Conservation (phyloP, 352 stramenopile genomes). For the Stephanocyclus meneghinianus region DNA sequence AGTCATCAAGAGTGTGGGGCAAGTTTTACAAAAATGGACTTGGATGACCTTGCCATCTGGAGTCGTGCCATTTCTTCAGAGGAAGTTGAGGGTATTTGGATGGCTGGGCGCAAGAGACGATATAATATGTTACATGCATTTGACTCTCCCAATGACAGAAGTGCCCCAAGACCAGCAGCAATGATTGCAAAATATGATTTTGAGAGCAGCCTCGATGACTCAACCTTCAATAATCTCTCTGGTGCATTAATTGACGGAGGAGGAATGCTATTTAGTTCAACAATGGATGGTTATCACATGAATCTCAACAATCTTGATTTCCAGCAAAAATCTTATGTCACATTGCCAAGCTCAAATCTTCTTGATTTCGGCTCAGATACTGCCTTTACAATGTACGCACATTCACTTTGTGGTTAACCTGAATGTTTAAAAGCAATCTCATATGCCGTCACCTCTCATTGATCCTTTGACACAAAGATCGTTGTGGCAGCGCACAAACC, state of each 20-base stretch:
- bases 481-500: constrained; percentile 18
- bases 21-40: constrained; percentile 28
- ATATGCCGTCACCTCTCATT: not conserved
- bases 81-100: constrained; percentile 26
- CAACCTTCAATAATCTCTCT: constrained; percentile 13
- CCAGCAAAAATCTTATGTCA: constrained; percentile 13
- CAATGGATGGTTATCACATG: constrained; percentile 8
- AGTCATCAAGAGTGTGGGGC: not conserved
- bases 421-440: not conserved
- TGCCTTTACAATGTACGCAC: constrained; percentile 21
- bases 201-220: not conserved
- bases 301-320: constrained; percentile 16
- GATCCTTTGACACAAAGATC: constrained; percentile 14
- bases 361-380: constrained; percentile 7
- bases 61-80: constrained; percentile 14
- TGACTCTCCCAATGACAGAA: constrained; percentile 2
- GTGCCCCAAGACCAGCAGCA: constrained; percentile 2
- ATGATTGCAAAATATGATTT: constrained; percentile 27
- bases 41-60: constrained; percentile 37
- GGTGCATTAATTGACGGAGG: not conserved
- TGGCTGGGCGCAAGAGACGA: constrained; percentile 12
- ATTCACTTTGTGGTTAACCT: not conserved
- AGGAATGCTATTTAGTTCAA: constrained; percentile 3
- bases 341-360: constrained; percentile 13
- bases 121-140: not conserved